Percentiles rank a stretch among this genome's conserved stretches.
phyloP scores from a whole-genome alignment of 1,284 basidiomycete genomes.

The Puccinia hordei region DNA sequence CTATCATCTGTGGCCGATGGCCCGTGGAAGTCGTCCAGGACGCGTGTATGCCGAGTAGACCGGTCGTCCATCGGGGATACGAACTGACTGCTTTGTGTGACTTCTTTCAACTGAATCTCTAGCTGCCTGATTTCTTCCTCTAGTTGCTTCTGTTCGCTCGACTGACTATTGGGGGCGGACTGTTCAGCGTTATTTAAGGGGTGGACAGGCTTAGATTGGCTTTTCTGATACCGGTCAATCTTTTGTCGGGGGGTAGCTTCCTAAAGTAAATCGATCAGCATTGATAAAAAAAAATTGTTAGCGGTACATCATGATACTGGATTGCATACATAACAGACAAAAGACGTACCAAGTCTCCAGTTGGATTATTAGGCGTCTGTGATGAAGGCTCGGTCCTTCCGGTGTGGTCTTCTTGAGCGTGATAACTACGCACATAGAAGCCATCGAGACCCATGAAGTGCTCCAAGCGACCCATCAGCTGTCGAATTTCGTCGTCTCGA shows the following conservation, averaged over 20 bases:
- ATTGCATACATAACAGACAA: background rate
- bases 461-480: slow-evolving; percentile 36
- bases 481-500: slow-evolving; percentile 41
- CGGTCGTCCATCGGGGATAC: slow-evolving; percentile 15
- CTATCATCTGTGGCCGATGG: background rate
- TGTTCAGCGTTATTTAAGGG: background rate
- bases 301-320: background rate
- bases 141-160: slow-evolving; percentile 2
- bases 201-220: background rate
- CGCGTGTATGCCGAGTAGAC: background rate
- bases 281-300: background rate
- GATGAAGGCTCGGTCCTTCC: background rate
- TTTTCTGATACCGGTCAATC: slow-evolving; percentile 7
- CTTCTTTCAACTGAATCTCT: slow-evolving; percentile 23
- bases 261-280: background rate
- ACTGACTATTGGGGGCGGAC: background rate
- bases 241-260: slow-evolving; percentile 36
- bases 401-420: slow-evolving; percentile 7
- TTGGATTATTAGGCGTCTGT: background rate
- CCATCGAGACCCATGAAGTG: slow-evolving; percentile 48
- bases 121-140: slow-evolving; percentile 34
- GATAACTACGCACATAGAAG: slow-evolving; percentile 29
- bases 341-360: background rate
- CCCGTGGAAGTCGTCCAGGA: background rate
- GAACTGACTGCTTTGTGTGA: slow-evolving; percentile 12